phyloP scores from a whole-genome alignment of 2,329 filamentous ascomycete genomes.

The Aspergillus vadensis region DNA sequence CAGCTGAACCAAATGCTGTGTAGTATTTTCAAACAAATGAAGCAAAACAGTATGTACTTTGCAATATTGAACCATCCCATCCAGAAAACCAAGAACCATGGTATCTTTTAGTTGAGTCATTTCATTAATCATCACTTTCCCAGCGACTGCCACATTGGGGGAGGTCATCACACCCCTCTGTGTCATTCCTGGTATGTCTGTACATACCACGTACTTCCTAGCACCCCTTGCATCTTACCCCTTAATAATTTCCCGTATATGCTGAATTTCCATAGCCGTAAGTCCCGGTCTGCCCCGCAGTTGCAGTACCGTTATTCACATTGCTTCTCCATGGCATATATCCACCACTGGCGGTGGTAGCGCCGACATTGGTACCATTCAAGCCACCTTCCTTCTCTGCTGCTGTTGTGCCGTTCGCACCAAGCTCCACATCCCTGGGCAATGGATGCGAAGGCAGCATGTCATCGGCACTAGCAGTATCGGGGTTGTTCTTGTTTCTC shows the following conservation, averaged over 20 bases:
- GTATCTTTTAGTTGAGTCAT: no score
- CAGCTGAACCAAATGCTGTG: no score
- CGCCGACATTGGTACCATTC: background rate
- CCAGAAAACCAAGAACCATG: no score
- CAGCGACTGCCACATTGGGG: no score
- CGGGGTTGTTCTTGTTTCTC: slow-evolving; percentile 49
- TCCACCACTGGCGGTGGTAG: slow-evolving; percentile 14
- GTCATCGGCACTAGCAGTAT: slow-evolving; percentile 33
- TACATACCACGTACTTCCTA: no score
- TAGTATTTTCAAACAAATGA: no score
- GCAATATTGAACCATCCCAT: no score
- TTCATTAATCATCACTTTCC: no score
- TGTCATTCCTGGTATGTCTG: background rate
- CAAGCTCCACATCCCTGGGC: slow-evolving; percentile 41
- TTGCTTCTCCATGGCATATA: slow-evolving; percentile 30
- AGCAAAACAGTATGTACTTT: no score
- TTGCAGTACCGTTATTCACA: background rate
- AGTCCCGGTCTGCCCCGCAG: slow-evolving; percentile 12
- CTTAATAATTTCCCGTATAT: slow-evolving; percentile 35
- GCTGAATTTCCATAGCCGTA: slow-evolving; percentile 37
- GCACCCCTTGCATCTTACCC: background rate
- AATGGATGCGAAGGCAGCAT: slow-evolving; percentile 43
- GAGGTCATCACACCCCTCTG: background rate
- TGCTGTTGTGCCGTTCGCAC: slow-evolving; percentile 19
- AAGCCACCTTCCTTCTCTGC: background rate